phyloP scores from a whole-genome alignment of 2,329 filamentous ascomycete genomes.

The Cladosporium sp. region DNA sequence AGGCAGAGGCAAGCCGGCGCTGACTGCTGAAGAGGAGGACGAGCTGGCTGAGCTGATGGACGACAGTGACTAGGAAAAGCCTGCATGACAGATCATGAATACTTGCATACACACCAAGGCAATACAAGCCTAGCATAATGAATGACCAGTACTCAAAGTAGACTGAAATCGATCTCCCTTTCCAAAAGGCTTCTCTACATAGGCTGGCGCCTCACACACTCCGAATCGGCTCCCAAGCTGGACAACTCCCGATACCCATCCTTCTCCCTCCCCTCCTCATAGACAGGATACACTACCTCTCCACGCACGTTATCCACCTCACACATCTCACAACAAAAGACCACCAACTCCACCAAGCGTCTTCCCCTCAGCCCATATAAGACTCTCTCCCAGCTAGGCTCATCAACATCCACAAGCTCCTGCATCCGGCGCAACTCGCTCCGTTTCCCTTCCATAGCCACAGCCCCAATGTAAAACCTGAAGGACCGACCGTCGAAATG shows the following conservation, averaged over 20 bases:
- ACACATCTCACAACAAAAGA: background rate
- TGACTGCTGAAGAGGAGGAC: conserved; percentile 88
- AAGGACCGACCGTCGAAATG: no score
- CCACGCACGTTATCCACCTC: no score
- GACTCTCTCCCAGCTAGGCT: background rate
- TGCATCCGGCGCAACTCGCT: no score
- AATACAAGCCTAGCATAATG: background rate
- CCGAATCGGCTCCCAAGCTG: no score
- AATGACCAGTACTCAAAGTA: no score
- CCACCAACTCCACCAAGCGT: background rate
- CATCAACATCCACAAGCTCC: background rate
- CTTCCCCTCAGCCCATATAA: background rate
- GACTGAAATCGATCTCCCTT: no score
- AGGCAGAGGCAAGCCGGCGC: conserved; percentile 16
- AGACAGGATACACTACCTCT: no score
- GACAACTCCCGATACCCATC: no score
- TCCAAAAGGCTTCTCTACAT: no score
- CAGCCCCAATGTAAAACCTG: no score
- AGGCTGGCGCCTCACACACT: no score
- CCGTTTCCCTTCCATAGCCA: background rate
- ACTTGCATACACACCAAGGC: background rate
- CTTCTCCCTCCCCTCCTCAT: background rate
- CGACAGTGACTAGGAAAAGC: conserved; percentile 51
- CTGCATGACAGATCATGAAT: background rate
- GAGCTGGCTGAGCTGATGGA: conserved; percentile 91